A percentile compares a stretch with the other conserved stretches of the same genome.
Conservation (phyloP, 148 eudicot genomes). For the Fallopia convolvulus region DNA sequence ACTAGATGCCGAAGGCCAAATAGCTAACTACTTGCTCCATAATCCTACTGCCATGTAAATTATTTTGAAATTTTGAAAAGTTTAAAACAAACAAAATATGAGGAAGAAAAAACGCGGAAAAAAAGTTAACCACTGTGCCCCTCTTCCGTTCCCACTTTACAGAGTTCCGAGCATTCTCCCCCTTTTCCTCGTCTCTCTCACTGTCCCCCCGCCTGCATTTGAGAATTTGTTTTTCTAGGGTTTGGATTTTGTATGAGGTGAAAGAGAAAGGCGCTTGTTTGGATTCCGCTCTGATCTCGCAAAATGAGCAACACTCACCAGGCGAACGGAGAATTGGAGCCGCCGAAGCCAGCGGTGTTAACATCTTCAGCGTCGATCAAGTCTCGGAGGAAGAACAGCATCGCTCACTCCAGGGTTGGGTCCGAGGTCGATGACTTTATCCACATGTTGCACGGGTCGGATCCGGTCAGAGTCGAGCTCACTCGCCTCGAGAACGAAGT, state of each 20-base stretch:
- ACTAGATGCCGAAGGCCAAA: too few species aligned
- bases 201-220: background rate
- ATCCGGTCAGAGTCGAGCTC: conserved; percentile 90
- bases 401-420: conserved; percentile 23
- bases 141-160: background rate
- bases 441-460: conserved; percentile 69
- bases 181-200: background rate
- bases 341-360: conserved; percentile 27
- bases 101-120: background rate
- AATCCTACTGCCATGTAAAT: background rate
- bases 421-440: conserved; percentile 53
- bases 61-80: background rate
- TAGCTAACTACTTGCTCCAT: too few species aligned
- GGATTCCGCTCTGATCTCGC: conserved; percentile 5
- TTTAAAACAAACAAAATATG: background rate
- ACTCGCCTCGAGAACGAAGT: conserved; percentile 79
- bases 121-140: background rate
- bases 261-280: background rate
- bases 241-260: conserved; percentile 5
- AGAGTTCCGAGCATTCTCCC: conserved; percentile 12
- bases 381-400: conserved; percentile 29
- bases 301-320: conserved; percentile 23
- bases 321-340: conserved; percentile 26
- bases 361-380: conserved; percentile 39
- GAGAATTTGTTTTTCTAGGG: conserved; percentile 4